Conservation (phyloP, 169 alveolate species). For the Eimeria tenella region DNA sequence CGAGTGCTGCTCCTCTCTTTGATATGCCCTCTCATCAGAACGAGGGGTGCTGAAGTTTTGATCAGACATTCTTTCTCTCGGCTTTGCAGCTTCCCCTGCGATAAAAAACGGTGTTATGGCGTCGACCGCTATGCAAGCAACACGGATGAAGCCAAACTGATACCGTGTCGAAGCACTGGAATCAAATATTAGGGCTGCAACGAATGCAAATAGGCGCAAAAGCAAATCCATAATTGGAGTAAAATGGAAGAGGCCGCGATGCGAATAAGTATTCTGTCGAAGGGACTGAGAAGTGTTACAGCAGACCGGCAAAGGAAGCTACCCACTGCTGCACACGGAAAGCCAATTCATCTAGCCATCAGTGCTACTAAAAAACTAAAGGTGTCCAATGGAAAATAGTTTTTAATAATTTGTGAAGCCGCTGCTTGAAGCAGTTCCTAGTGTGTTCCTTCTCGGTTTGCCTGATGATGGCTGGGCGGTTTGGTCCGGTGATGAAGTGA, state of each 20-base stretch:
- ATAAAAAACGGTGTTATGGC: not conserved
- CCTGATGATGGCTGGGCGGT: too few relatives aligned
- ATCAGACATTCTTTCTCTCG: not conserved
- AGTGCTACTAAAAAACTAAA: too few relatives aligned
- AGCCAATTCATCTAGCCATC: too few relatives aligned
- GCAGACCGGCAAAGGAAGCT: not conserved
- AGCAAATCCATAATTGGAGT: slow-evolving; percentile 1
- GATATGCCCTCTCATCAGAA: not conserved
- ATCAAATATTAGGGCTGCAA: slow-evolving; percentile 3
- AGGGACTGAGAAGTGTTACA: not conserved
- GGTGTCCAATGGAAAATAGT: too few relatives aligned
- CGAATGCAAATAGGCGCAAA: not conserved
- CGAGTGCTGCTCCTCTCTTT: not conserved
- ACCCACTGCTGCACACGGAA: too few relatives aligned
- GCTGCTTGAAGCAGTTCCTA: too few relatives aligned
- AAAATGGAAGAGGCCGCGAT: not conserved
- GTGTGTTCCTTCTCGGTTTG: too few relatives aligned
- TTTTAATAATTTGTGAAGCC: too few relatives aligned
- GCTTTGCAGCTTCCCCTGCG: slow-evolving; percentile 28
- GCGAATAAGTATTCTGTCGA: not conserved
- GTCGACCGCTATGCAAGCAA: slow-evolving; percentile 53
- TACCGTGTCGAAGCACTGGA: slow-evolving; percentile 16
- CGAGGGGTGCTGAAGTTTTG: not conserved
- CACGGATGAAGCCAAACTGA: slow-evolving; percentile 12
- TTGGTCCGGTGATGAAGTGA: too few relatives aligned